phyloP scores from a whole-genome alignment of 2,329 filamentous ascomycete species.

The Cladophialophora psammophila region DNA sequence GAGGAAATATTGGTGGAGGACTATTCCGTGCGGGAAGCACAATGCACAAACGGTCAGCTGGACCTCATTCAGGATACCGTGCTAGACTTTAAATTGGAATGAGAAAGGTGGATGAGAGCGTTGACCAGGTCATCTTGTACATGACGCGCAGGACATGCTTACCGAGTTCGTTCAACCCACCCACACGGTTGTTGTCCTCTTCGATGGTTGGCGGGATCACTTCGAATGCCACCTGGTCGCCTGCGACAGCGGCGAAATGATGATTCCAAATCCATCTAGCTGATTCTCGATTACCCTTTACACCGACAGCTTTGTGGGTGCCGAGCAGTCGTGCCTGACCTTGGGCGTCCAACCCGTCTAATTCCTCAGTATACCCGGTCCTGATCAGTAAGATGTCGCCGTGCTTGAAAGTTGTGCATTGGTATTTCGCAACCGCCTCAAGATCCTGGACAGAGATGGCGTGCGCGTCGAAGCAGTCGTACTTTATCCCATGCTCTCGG shows the following conservation, averaged over 20 bases:
- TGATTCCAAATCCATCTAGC: conserved; percentile 72
- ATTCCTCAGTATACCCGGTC: conserved; percentile 35
- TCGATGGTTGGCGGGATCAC: conserved; percentile 58
- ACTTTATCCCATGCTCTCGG: conserved; percentile 44
- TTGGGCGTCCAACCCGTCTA: conserved; percentile 22
- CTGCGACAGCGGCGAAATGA: conserved; percentile 51
- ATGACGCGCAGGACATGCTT: too few species aligned
- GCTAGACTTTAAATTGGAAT: too few species aligned
- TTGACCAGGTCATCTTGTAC: too few species aligned
- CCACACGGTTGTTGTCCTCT: too few species aligned
- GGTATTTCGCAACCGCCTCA: conserved; percentile 24
- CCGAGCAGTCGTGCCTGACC: conserved; percentile 1
- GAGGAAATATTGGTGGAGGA: too few species aligned
- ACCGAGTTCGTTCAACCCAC: too few species aligned
- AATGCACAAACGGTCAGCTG: too few species aligned
- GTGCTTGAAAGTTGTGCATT: conserved; percentile 29
- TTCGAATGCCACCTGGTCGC: conserved; percentile 71
- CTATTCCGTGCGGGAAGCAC: too few species aligned
- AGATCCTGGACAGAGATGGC: conserved; percentile 37
- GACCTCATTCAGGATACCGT: too few species aligned
- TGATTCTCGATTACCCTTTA: conserved; percentile 62
- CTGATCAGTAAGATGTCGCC: conserved; percentile 40
- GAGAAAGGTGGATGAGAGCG: too few species aligned
- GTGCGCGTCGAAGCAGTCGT: conserved; percentile 49
- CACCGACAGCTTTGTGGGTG: conserved; percentile 42